Percentiles rank a stretch among this genome's conserved stretches.
Evolutionary conservation across 2,329 filamentous ascomycete genomes (phyloP).

Genomic region (Colletotrichum costaricense): DNA sequence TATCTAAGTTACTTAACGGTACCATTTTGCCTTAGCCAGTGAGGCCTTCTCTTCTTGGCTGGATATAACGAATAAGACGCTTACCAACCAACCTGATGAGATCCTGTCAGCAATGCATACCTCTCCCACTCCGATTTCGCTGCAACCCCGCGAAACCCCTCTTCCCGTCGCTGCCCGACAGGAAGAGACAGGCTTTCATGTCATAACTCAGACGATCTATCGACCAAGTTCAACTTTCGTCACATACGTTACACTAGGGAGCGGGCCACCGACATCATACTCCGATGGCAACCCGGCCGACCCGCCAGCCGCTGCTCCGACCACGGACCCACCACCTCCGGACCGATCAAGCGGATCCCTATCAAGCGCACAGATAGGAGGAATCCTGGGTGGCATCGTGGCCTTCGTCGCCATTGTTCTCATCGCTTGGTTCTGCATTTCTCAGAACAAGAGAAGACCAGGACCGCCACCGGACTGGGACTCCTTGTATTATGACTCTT

Average conservation of each 20-base stretch:
- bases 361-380: constrained; percentile 51
- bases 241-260: constrained; percentile 47
- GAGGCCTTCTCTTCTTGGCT: not conserved
- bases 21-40: not conserved
- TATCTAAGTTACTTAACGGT: too few species aligned
- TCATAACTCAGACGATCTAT: constrained; percentile 50
- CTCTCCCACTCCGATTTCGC: constrained; percentile 21
- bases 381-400: constrained; percentile 52
- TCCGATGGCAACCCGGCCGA: constrained; percentile 32
- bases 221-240: constrained; percentile 49
- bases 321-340: constrained; percentile 28
- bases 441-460: not conserved
- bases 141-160: constrained; percentile 5
- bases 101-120: constrained; percentile 28
- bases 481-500: constrained; percentile 4
- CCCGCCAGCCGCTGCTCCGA: constrained; percentile 21
- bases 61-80: not conserved
- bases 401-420: constrained; percentile 50
- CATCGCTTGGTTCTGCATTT: constrained; percentile 46
- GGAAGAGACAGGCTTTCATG: constrained; percentile 19
- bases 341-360: constrained; percentile 40
- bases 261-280: constrained; percentile 21
- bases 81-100: constrained; percentile 8
- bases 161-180: constrained; percentile 22
- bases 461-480: not conserved